Evolutionary conservation across 1,284 basidiomycete species (phyloP).

Genomic region (Sporisorium iseilematis-ciliati): DNA sequence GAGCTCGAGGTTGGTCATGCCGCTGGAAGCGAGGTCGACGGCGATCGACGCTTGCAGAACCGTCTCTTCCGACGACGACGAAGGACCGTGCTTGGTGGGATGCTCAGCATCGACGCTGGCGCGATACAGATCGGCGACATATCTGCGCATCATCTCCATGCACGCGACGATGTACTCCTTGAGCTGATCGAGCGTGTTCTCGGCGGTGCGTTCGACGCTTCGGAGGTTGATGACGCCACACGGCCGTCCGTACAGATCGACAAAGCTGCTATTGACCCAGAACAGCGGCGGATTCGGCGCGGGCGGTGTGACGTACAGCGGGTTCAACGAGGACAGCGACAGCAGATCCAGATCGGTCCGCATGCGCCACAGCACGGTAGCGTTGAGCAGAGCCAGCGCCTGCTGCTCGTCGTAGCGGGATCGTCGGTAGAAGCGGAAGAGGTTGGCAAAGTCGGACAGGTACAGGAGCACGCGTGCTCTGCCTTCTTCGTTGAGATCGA

Average conservation of each 20-base stretch:
- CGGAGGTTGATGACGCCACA: constrained; percentile 62
- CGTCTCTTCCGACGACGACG: constrained; percentile 13
- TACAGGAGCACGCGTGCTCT: constrained; percentile 26
- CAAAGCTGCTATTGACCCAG: constrained; percentile 63
- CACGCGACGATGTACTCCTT: constrained; percentile 67
- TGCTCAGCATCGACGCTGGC: constrained; percentile 7
- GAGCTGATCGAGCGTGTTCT: constrained; percentile 60
- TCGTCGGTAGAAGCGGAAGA: constrained; percentile 62
- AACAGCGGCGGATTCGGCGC: constrained; percentile 62
- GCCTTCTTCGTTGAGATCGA: constrained; percentile 43
- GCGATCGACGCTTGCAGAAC: constrained; percentile 61
- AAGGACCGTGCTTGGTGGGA: constrained; percentile 1
- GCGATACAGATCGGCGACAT: constrained; percentile 53
- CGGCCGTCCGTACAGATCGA: constrained; percentile 62
- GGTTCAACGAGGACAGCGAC: constrained; percentile 53
- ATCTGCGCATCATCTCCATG: constrained; percentile 65
- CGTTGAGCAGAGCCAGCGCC: constrained; percentile 47
- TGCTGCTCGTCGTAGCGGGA: constrained; percentile 46
- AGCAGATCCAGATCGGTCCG: constrained; percentile 59
- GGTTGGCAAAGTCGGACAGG: constrained; percentile 47
- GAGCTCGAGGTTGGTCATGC: constrained; percentile 66
- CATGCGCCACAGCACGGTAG: constrained; percentile 59
- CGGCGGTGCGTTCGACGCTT: constrained; percentile 57
- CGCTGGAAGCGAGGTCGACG: constrained; percentile 56
- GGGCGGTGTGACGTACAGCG: constrained; percentile 59